These are phyloP conservation scores for Termitomyces bulborhizus DNA, from an alignment of 768 basidiomycete genomes.

Conservation along the genomic window DNA sequence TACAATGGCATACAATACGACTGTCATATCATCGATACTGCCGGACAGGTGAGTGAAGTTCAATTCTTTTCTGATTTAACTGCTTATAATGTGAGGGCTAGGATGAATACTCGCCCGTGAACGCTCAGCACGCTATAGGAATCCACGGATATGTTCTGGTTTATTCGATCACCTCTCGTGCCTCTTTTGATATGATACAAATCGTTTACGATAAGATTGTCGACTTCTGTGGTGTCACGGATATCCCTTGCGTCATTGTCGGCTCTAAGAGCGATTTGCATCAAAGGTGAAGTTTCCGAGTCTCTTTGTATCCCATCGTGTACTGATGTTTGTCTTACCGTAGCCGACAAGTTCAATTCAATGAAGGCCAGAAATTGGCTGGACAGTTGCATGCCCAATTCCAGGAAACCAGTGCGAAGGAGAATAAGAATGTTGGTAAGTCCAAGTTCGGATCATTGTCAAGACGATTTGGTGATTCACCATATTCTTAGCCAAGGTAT, in stretches of 20 bases:
- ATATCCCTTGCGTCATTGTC: slow-evolving; percentile 90
- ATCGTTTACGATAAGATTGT: slow-evolving; percentile 96
- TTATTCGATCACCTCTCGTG: slow-evolving; percentile 85
- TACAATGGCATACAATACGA: slow-evolving; percentile 90
- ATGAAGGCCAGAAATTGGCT: slow-evolving; percentile 75
- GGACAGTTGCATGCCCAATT: slow-evolving; percentile 68
- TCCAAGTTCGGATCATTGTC: slow-evolving; percentile 15
- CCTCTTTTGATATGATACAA: slow-evolving; percentile 93
- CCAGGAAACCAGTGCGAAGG: slow-evolving; percentile 87
- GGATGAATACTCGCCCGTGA: slow-evolving; percentile 96
- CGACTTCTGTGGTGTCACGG: slow-evolving; percentile 80
- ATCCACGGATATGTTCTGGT: slow-evolving; percentile 97
- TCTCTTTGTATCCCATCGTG: slow-evolving; percentile 10
- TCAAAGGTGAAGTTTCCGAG: slow-evolving; percentile 47
- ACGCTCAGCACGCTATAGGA: slow-evolving; percentile 90
- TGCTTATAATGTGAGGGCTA: slow-evolving; percentile 19
- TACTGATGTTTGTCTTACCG: slow-evolving; percentile 14
- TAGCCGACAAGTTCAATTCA: slow-evolving; percentile 66
- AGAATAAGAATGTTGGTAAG: slow-evolving; percentile 83
- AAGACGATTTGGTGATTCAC: slow-evolving; percentile 1
- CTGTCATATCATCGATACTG: slow-evolving; percentile 97
- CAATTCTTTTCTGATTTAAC: not conserved
- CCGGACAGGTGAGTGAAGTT: slow-evolving; percentile 71
- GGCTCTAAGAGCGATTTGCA: slow-evolving; percentile 87
- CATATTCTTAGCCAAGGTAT: slow-evolving; percentile 58